Base-by-base conservation (phyloP, 495 filamentous ascomycete species). In the Cairneyella variabilis region DNA sequence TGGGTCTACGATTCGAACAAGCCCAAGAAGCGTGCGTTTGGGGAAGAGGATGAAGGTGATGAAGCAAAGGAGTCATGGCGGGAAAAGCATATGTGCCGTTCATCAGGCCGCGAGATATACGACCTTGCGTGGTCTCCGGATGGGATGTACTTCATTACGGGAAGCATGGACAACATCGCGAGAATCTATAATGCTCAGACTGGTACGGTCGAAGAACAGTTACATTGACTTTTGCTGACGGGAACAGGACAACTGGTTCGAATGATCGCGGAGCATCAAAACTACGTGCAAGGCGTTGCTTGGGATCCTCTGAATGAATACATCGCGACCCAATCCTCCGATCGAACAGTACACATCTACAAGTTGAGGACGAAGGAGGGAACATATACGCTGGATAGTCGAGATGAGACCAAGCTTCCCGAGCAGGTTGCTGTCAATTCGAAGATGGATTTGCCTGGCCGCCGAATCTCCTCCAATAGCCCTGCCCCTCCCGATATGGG, bases 301-400 rank as follows among this genome's bases (percentile, higher is more conserved):
- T 99, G 93, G 93, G 93, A 99, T 70, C 93, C 93, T 28, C 71
- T 96, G 25, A 99, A 99, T 68, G 93, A 99, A 73, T 99, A 88
- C 67, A 88, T 99, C 40, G 93, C 95, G 18, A 99, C 93, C 18
- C 93, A 99, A 66, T 97, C 93, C 2, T 99, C 93, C 0, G 93
- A 99, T 70, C 85, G 93, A 62, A 96, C 93, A 1, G 92, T 97
- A 17, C 93, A 99, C 69, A 92, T 99, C 58, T 97, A 97, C 70
- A 91, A 83, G 12, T 71, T 99, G 56, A 95, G 89, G 71, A 96
- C 90, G 4, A 97, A 97, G 60, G 93, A 99, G 66, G 93, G 95
- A 20, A 90, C 93, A 56, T 96, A 96, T 66, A 88, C 90, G 0
- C 75, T 99, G 43, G 69, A 72, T 36, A 70, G 64, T 51, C 63